Base-by-base conservation (phyloP, 768 basidiomycete species). In the Mycena maculata region DNA sequence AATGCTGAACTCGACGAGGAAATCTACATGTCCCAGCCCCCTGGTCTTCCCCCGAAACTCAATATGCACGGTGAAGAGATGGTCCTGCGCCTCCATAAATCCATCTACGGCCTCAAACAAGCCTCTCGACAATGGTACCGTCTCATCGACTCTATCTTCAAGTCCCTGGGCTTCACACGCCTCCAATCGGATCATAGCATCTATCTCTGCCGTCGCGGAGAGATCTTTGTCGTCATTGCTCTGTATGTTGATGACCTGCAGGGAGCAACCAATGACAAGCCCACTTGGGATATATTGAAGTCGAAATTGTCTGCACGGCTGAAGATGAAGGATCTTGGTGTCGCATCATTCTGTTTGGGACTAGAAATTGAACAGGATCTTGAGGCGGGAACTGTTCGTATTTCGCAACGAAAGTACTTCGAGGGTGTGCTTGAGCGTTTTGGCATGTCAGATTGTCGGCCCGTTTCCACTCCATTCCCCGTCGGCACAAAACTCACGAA, bases 21-120 rank as follows among this genome's bases (percentile, higher is more conserved):
- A 45, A 57, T 57, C n/a, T 57, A 45, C 42, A 57, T 57, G 55
- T 57, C 55, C 10, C 55, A 57, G 13, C 55, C 55, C 8, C 50
- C 50, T 1, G 55, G 55, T 13, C 55, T 57, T 45, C 55, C 42
- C 6, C 55, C 42, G n/a, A 57, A 57, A 57, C 55, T 57, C 42
- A 57, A 57, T 41, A 30, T 20, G 1, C 28, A 45, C 5, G 42
- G 28, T 13, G 30, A 52, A 2, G 50, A 52, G 15, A 52, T 52
- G 50, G 50, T 52, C 33, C 12, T 52, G 50, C 30, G 50, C 5
- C 50, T 52, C n/a, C 50, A 52, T 13, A 52, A 52, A 52, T 52
- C 50, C 16, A 3, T 52, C 50, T 52, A 52, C 13, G 50, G 50
- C 8, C 50, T 52, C 18, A 52, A 52, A 30, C 50, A 52, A 36